Evolutionary conservation across 331 rosid genomes (phyloP), one percentile per base, ranked within the genome.

Genomic region (Arachis monticola): DNA sequence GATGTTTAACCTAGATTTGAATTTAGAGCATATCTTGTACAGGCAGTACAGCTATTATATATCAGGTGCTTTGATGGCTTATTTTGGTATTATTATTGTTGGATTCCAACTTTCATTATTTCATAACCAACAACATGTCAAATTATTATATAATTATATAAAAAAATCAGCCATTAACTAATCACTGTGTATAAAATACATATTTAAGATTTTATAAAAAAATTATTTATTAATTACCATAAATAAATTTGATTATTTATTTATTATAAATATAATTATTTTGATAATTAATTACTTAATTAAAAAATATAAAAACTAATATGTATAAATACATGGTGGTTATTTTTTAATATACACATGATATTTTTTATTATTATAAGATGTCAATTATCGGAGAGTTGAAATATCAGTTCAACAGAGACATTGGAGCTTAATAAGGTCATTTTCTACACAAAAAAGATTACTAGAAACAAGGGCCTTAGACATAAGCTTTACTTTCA

Each of bases 321-420:
- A 22, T 22, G 27, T 22, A 22, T 22, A 22, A 22, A 22, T 22
- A 22, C 27, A 22, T 22, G 27, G 27, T 22, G 27, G 27, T 22
- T 22, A 22, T 22, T 22, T 22, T 22, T 22, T 22, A 22, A 22
- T 22, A 22, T 22, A 22, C 27, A 22, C 27, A 22, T 22, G 27
- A 22, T 22, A 22, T 22, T 22, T 22, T 22, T 22, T 22, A 22
- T 22, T 22, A 22, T 22, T 22, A 22, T 22, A 22, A 22, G 27
- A 22, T 22, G 27, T 61, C 71, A 53, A 53, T 47, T 35, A 35
- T 35, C 9, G 44, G 55, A 17, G 50, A 69, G 77, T 59, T 75
- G 56, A 63, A 75, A 55, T 63, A 75, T 80, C 80, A 63, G 27
- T 63, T 68, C 72, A 6, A 50, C 44, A 50, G 13, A 7, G 50